Evolutionary conservation across 441 rosid genomes (phyloP).

Genomic region (Pelargonium myrrhifolium): DNA sequence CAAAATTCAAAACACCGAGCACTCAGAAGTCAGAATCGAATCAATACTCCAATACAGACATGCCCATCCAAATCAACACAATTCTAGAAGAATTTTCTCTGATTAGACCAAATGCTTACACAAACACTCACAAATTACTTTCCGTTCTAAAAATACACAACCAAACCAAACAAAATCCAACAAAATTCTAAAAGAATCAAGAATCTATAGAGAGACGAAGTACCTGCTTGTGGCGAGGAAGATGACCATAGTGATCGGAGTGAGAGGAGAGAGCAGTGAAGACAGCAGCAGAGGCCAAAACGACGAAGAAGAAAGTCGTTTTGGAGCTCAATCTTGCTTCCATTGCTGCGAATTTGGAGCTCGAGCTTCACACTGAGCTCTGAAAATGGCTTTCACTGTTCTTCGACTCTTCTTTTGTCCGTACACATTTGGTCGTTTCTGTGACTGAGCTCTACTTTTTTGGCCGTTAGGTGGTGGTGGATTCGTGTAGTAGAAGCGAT

Average conservation of each 20-base stretch:
- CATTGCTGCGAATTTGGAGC: constrained; percentile 23
- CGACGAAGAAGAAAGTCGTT: constrained; percentile 26
- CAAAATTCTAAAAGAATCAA: background rate
- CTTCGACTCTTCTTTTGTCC: background rate
- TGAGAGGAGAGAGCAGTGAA: constrained; percentile 40
- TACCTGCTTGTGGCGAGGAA: constrained; percentile 22
- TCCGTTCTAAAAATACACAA: too few relatives aligned
- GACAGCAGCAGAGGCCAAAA: constrained; percentile 35
- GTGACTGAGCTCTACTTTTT: background rate
- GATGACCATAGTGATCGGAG: constrained; percentile 14
- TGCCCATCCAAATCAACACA: too few relatives aligned
- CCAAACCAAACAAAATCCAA: background rate
- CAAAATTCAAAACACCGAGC: too few relatives aligned
- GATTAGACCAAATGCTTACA: background rate
- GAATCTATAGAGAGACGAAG: background rate
- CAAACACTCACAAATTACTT: too few relatives aligned
- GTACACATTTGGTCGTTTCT: background rate
- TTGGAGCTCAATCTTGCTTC: constrained; percentile 22
- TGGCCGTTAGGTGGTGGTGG: too few relatives aligned
- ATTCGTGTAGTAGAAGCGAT: too few relatives aligned
- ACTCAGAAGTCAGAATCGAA: too few relatives aligned
- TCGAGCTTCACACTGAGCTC: background rate
- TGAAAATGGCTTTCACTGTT: background rate
- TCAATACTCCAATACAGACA: too few relatives aligned
- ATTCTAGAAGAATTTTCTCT: too few relatives aligned